These are phyloP conservation scores for Mucuna pruriens DNA, from an alignment of 306 rosid species.

Conservation along the genomic window DNA sequence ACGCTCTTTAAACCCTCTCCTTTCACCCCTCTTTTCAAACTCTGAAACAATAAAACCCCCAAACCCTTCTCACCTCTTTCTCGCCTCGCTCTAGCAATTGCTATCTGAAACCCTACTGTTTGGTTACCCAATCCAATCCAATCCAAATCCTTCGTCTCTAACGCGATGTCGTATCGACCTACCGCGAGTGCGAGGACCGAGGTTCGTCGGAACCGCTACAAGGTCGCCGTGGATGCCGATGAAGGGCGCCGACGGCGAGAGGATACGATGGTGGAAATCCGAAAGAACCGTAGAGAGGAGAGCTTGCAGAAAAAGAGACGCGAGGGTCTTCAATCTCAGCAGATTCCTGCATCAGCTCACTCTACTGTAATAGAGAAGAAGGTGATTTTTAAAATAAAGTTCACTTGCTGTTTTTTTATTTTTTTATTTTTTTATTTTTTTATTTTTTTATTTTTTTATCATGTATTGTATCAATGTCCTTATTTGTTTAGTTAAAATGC, in stretches of 20 bases:
- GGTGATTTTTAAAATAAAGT: not conserved
- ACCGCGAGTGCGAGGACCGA: conserved; percentile 60
- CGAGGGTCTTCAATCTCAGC: conserved; percentile 72
- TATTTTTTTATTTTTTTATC: too few species aligned
- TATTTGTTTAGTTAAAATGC: too few species aligned
- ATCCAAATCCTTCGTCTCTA: not conserved
- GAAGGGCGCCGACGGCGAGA: conserved; percentile 88
- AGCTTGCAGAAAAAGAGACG: conserved; percentile 89
- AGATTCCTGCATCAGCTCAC: conserved; percentile 34
- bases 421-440: not conserved
- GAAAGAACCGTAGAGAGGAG: conserved; percentile 83
- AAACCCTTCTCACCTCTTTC: conserved; percentile 32
- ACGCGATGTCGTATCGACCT: conserved; percentile 81
- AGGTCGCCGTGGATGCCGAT: conserved; percentile 91
- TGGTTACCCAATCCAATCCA: conserved; percentile 2
- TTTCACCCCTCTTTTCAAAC: not conserved
- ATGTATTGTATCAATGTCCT: too few species aligned
- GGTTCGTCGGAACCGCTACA: conserved; percentile 88
- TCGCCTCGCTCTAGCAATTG: not conserved
- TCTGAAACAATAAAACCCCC: not conserved
- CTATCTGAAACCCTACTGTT: conserved; percentile 26
- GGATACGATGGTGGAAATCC: conserved; percentile 90
- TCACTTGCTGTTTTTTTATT: not conserved
- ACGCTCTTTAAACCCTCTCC: conserved; percentile 22
- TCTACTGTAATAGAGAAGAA: conserved; percentile 33